Evolutionary conservation across 768 basidiomycete genomes (phyloP), one percentile per base, ranked within the genome.

Genomic region (Amanita phalloides): DNA sequence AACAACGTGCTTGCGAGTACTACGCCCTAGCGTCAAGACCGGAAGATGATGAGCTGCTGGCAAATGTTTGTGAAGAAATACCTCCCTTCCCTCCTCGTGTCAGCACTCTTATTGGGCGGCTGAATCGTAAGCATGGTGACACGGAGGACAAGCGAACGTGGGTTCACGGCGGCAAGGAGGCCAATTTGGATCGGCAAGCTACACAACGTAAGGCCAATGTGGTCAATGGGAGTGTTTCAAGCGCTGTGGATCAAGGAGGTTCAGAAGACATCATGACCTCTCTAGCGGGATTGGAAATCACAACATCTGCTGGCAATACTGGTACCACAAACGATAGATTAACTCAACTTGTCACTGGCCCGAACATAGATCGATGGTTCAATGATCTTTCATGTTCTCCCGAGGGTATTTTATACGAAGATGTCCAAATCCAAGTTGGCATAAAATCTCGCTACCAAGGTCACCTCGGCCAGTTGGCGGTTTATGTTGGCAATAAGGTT

Each of bases 1-100:
- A 99, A 65, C 96, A 99, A 65, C 85, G 96, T 49, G 96, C 96
- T 39, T 98, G 95, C 79, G 96, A 99, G 68, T 98, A 92, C 64
- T 87, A 89, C 55, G 86, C 90, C 0, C 73, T 99, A 17, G 87
- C 95, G 9, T 81, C 76, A 23, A 75, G 91, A 35, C 72, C 84
- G 17, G 91, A 94, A 46, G 91, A 93, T 33, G 94, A 98, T 60
- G 93, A 93, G 56, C 75, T 98, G 41, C 71, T 99, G 39, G 89
- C 93, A 62, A 90, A 90, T 56, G 81, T 98, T 11, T 97, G 94
- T 64, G 96, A 98, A 65, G 96, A 98, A 68, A 98, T 99, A 85
- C 96, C 96, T 1, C 93, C 95, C 3, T 99, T 96, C 76, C 94
- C 95, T 3, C 88, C 95, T 48, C 81, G 96, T 44, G 89, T 91